phyloP scores from a whole-genome alignment of 306 rosid genomes.

The Begonia peltatifolia region DNA sequence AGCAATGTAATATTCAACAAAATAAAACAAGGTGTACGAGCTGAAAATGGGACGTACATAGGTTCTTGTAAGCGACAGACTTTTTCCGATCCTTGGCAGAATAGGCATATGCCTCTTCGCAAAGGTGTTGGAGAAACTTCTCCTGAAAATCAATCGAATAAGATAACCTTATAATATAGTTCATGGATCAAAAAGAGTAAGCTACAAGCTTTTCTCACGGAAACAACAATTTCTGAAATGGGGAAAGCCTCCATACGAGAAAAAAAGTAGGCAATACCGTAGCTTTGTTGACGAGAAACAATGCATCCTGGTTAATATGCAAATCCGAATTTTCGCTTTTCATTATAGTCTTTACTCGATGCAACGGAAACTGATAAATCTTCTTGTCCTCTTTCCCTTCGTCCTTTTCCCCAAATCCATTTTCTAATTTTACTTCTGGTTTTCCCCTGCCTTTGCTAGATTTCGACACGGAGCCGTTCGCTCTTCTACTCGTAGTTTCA shows the following conservation, averaged over 20 bases:
- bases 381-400: conserved; percentile 29
- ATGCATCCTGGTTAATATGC: conserved; percentile 57
- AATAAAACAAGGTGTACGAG: neutral
- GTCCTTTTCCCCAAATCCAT: conserved; percentile 11
- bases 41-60: conserved; percentile 29
- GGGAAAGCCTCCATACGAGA: neutral
- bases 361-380: conserved; percentile 48
- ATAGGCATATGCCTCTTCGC: conserved; percentile 36
- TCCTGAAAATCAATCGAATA: conserved; percentile 33
- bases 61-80: conserved; percentile 55
- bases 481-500: conserved; percentile 13
- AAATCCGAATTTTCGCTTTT: conserved; percentile 38
- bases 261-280: conserved; percentile 21
- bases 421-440: conserved; percentile 11
- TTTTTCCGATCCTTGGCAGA: conserved; percentile 54
- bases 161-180: neutral
- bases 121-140: conserved; percentile 59
- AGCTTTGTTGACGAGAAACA: conserved; percentile 58
- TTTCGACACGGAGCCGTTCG: conserved; percentile 7
- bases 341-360: conserved; percentile 48
- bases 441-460: conserved; percentile 14
- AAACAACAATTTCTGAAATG: neutral
- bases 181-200: neutral
- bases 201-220: neutral
- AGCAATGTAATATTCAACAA: too few relatives aligned